Base-by-base conservation (phyloP, 1,284 basidiomycete genomes). In the Cryptococcus hybrid region DNA sequence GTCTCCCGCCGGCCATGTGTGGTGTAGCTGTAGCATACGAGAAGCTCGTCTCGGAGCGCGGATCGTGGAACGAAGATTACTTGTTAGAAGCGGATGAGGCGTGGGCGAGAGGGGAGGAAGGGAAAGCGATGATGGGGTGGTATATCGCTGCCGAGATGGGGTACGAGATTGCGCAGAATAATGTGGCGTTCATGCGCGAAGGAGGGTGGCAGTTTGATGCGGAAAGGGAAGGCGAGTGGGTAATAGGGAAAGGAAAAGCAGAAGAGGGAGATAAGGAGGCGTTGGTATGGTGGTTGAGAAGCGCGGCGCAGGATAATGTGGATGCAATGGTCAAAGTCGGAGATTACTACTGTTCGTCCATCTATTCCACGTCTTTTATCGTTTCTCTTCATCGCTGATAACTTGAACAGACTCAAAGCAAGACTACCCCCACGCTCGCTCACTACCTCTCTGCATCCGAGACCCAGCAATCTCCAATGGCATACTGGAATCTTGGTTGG, bases 401-500 rank as follows among this genome's bases (percentile, higher is more conserved):
- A 38, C 18, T n/a, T 34, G 15, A 1, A 48, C 38, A 61, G 53
- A 61, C 51, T 30, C 30, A 24, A 58, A 54, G 42, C 54, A 11
- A 13, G 50, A 9, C 35, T 85, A 86, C 72, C 89, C 92, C 71
- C 92, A 92, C 66, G 96, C 96, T 0, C 0, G 86, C 86, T 13
- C 97, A 92, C 75, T 99, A 99, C 73, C 92, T 92, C 70, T 88
- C 90, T 35, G 77, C 92, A 5, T 91, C 91, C 2, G 92, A 94
- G 65, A 93, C 90, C 1, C 89, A 92, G 61, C 70, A 88, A 59
- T 95, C 91, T 65, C 91, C 94, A 0, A 82, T 99, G 65, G 94
- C 95, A 2, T 92, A 95, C 86, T 99, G 94, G 93, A 97, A 97
- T 71, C 79, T 99, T 34, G 96, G 95, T 1, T 97, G 90, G 89